Evolutionary conservation across 345 rosid genomes (phyloP).

Genomic region (Cardamine occulta): DNA sequence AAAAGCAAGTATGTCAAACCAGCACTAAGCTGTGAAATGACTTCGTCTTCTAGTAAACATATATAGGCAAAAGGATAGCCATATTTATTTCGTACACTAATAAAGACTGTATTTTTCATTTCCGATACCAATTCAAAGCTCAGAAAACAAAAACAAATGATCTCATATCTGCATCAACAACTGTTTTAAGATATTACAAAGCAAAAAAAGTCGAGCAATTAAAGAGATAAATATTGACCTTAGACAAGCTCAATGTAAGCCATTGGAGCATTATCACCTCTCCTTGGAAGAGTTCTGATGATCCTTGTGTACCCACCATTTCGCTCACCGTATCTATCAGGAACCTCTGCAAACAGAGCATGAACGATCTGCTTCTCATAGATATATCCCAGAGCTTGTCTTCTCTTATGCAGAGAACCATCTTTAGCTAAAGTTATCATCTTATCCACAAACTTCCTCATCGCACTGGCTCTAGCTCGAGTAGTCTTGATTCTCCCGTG

Average conservation of each 20-base stretch:
- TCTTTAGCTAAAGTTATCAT: slow-evolving; percentile 93
- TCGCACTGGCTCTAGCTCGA: slow-evolving; percentile 80
- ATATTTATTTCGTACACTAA: neutral
- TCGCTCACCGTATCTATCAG: slow-evolving; percentile 79
- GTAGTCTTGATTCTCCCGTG: slow-evolving; percentile 93
- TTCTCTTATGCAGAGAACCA: slow-evolving; percentile 85
- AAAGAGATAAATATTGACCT: slow-evolving; percentile 15
- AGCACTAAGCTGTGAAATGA: slow-evolving; percentile 40
- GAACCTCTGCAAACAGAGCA: slow-evolving; percentile 87
- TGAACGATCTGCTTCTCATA: slow-evolving; percentile 95
- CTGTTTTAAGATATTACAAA: slow-evolving; percentile 7
- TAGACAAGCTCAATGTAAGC: slow-evolving; percentile 92
- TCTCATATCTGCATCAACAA: slow-evolving; percentile 41
- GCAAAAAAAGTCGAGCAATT: neutral
- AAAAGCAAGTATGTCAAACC: slow-evolving; percentile 47
- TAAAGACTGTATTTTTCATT: slow-evolving; percentile 2
- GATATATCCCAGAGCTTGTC: slow-evolving; percentile 85
- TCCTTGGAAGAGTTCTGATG: slow-evolving; percentile 86
- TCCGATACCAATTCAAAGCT: neutral
- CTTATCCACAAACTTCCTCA: slow-evolving; percentile 88
- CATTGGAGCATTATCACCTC: slow-evolving; percentile 99
- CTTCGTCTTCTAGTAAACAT: neutral
- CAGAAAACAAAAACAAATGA: slow-evolving; percentile 2
- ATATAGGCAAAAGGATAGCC: neutral
- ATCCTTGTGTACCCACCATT: slow-evolving; percentile 97